Evolutionary conservation across 2,329 filamentous ascomycete genomes (phyloP).

Genomic region (Fusarium sterilihyphosum): DNA sequence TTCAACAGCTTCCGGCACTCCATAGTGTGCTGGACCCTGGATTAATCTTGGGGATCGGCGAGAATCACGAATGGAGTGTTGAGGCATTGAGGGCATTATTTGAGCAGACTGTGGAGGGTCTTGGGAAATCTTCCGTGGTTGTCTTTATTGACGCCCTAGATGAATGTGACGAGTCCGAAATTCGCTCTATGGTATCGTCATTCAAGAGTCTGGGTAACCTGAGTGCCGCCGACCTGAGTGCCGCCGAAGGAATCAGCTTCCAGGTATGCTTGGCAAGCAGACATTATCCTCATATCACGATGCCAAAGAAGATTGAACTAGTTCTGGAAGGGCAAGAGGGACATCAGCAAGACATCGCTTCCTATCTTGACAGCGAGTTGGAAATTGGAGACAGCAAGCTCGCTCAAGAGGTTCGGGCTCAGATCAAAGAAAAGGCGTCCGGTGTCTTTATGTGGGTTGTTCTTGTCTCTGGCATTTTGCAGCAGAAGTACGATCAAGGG

Average conservation of each 20-base stretch:
- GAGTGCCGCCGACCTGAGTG: constrained; percentile 37
- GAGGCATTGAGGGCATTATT: not conserved
- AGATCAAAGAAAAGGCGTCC: constrained; percentile 50
- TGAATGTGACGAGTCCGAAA: constrained; percentile 55
- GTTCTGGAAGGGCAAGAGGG: constrained; percentile 41
- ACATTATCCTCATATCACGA: constrained; percentile 56
- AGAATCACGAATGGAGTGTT: not conserved
- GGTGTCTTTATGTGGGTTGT: constrained; percentile 58
- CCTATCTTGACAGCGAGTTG: constrained; percentile 30
- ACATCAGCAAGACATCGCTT: constrained; percentile 42
- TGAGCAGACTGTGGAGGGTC: not conserved
- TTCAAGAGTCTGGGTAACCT: constrained; percentile 51
- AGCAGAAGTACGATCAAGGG: constrained; percentile 46
- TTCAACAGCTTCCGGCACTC: constrained; percentile 47
- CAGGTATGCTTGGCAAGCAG: constrained; percentile 57
- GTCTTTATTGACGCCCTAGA: constrained; percentile 56
- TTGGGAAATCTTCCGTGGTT: not conserved
- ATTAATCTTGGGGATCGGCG: not conserved
- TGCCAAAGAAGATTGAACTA: constrained; percentile 41
- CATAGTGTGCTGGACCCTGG: constrained; percentile 45
- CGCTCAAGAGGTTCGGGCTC: not conserved
- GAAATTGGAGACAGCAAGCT: not conserved
- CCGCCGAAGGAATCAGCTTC: constrained; percentile 30
- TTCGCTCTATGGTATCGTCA: constrained; percentile 53
- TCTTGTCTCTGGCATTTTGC: constrained; percentile 52